Evolutionary conservation across 2,329 filamentous ascomycete species (phyloP), one percentile per base, ranked within the genome.

Genomic region (Penicillium sp.): DNA sequence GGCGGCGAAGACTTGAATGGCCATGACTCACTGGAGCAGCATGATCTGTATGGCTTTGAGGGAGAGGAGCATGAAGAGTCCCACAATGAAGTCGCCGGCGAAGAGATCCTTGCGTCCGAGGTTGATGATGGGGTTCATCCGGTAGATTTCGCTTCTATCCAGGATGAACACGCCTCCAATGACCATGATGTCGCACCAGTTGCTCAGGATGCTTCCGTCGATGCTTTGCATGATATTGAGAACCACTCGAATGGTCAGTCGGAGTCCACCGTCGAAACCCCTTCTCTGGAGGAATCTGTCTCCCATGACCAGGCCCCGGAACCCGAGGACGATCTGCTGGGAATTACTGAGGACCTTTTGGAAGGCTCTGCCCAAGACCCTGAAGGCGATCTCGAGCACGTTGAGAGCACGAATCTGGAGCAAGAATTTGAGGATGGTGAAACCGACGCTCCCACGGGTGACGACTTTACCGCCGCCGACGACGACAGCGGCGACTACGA

Each of bases 401-500:
- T 57, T 33, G 58, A 63, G 36, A 56, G 58, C 39, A 40, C 54
- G 50, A 58, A 54, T 35, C 59, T 67, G 54, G 62, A 69, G 33
- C 40, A 66, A 24, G 57, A 66, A 19, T 54, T 65, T 10, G 64
- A 63, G 36, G 51, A 66, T 41, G 64, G 6, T 44, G 11, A 70
- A 9, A 36, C 65, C 22, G 35, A 55, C 9, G 47, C 62, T n/a
- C 24, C 60, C 39, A 35, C 51, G 24, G 53, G 46, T 41, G 44
- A 54, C 9, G 44, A 58, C 24, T 56, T 69, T 9, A 65, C 68
- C 18, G 52, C 27, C n/a, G 64, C 71, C 27, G 57, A 71, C 22
- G 64, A 72, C 16, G 69, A 64, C 24, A 77, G 81, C 41, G 69
- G 68, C 27, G 66, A 72, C 11, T 68, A 66, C 35, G 77, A 82